These are phyloP conservation scores for Hanseniaspora valbyensis DNA, from an alignment of 805 yeast species.

Conservation along the genomic window DNA sequence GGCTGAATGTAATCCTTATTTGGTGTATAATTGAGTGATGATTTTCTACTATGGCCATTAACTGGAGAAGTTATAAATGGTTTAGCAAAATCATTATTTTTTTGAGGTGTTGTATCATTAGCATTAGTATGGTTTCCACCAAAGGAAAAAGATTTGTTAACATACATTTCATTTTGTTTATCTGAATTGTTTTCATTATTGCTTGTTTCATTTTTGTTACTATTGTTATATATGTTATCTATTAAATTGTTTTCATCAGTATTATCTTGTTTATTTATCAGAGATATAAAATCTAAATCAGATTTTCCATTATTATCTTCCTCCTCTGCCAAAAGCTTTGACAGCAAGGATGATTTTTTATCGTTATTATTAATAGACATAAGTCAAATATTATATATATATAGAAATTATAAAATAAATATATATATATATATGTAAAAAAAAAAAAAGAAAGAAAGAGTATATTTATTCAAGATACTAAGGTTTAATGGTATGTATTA, in stretches of 20 bases:
- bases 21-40: conserved; percentile 14
- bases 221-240: neutral
- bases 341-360: neutral
- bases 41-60: conserved; percentile 7
- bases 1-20: conserved; percentile 8
- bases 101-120: neutral
- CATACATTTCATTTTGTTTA: neutral
- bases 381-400: neutral
- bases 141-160: conserved; percentile 7
- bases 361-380: neutral
- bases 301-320: conserved; percentile 1
- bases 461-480: too few relatives aligned
- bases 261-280: neutral
- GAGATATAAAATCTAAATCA: conserved; percentile 10
- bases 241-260: neutral
- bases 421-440: too few relatives aligned
- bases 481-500: too few relatives aligned
- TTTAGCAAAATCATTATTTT: neutral
- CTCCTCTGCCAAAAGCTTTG: conserved; percentile 13
- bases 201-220: too few relatives aligned
- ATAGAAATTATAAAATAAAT: neutral
- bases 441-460: too few relatives aligned
- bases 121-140: neutral
- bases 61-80: neutral
- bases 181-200: neutral